phyloP scores from a whole-genome alignment of 164 flowering plant genomes.

The Vitis vinifera region DNA sequence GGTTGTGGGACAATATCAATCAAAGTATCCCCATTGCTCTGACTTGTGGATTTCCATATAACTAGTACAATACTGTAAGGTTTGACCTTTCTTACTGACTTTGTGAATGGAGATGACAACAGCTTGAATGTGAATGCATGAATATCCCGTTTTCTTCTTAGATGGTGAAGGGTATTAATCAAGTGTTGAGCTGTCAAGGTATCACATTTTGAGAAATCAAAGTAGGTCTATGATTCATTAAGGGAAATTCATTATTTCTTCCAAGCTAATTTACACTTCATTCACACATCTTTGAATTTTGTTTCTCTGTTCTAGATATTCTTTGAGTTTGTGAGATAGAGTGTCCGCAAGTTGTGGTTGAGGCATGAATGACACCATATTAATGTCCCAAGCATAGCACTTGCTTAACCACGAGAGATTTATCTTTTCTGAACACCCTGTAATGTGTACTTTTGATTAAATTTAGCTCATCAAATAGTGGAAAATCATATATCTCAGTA shows the following conservation, averaged over 20 bases:
- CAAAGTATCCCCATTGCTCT: not conserved
- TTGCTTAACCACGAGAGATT: no score
- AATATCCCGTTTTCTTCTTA: not conserved
- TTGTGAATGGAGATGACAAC: not conserved
- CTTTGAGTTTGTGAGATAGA: no score
- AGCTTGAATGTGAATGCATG: not conserved
- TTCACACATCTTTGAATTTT: no score
- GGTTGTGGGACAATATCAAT: not conserved
- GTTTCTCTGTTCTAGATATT: no score
- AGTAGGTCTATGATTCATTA: not conserved
- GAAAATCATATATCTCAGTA: no score
- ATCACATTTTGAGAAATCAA: not conserved
- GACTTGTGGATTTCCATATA: not conserved
- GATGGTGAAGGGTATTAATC: slow-evolving; percentile 1
- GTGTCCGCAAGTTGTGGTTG: no score
- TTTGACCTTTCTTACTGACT: not conserved
- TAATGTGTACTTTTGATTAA: no score
- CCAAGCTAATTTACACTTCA: not conserved
- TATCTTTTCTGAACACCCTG: no score
- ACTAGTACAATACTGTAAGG: slow-evolving; percentile 1
- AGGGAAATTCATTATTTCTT: not conserved
- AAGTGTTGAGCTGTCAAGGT: slow-evolving; percentile 5
- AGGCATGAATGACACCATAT: no score
- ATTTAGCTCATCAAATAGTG: no score
- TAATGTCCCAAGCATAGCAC: no score